Evolutionary conservation across 83 land plant genomes (phyloP), one percentile per base, ranked within the genome.

Genomic region (Isoetes engelmannii): DNA sequence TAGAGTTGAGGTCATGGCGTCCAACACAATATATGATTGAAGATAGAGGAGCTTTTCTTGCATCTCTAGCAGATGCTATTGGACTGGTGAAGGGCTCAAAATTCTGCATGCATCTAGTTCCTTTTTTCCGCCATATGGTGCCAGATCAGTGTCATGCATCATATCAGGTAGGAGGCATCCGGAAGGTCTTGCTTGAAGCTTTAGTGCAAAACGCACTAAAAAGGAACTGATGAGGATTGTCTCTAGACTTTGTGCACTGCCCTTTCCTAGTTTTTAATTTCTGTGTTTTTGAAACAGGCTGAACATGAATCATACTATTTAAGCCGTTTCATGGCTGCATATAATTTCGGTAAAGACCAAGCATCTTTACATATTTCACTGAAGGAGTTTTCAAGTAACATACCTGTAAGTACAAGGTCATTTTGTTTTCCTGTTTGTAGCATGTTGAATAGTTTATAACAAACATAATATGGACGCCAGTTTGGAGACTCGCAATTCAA

Each of bases 301-400:
- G 84, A 82, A 47, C 74, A 53, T 68, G 84, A 82, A 61, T 47
- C 73, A 65, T 82, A 65, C 65, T 82, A 69, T 50, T 48, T 73
- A n/a, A 79, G 63, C 45, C 84, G 72, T 4, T 70, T 82, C 5
- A 59, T 79, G 69, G 74, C 55, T 19, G 54, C 61, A 19, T 69
- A 42, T 48, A 71, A 80, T 68, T 57, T 61, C 63, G 68, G 43
- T 42, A 60, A 65, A n/a, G 79, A 82, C 48, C 68, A 69, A 4
- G 47, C 59, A 13, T 59, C 64, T 54, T 61, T 82, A 70, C 77
- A 62, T 65, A 58, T 55, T 12, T 65, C 65, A 6, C 61, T 82
- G 50, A 79, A 72, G 62, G 82, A 82, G 57, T 82, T 77, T 74
- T 78, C 82, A 5, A 77, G 82, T 75, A 79, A 82, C 50, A 61